These are phyloP conservation scores for Myriosclerotinia scirpicola DNA, from an alignment of 2,329 filamentous ascomycete species.

Conservation along the genomic window DNA sequence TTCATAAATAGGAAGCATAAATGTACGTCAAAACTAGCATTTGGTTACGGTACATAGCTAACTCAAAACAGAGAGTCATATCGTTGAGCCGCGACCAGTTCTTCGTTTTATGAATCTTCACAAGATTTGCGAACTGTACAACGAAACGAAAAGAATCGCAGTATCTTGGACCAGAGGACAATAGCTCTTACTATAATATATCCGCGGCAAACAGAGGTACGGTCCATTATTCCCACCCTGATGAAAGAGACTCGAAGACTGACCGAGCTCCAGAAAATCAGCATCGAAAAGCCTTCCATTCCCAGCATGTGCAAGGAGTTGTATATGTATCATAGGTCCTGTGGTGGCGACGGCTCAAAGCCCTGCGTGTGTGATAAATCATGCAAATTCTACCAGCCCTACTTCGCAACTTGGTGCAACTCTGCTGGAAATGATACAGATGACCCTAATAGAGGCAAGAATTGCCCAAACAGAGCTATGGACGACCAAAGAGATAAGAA, in stretches of 20 bases:
- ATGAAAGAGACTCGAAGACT: not conserved
- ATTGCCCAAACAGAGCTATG: not conserved
- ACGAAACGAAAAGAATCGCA: not conserved
- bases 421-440: not conserved
- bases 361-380: conserved; percentile 9
- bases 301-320: conserved; percentile 1
- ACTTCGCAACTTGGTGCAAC: not conserved
- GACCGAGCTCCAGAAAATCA: not conserved
- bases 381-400: not conserved
- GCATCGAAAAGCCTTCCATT: not conserved
- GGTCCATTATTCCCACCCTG: too few species aligned
- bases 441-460: not conserved
- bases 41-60: not conserved
- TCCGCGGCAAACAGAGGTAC: not conserved
- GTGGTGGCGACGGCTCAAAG: not conserved
- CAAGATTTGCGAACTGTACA: too few species aligned
- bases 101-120: not conserved
- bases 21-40: not conserved
- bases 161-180: not conserved
- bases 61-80: not conserved
- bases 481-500: not conserved
- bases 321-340: not conserved
- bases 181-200: not conserved
- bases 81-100: not conserved
- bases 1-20: not conserved